These are phyloP conservation scores for Botryotinia convoluta DNA, from an alignment of 2,329 filamentous ascomycete species.

Conservation along the genomic window DNA sequence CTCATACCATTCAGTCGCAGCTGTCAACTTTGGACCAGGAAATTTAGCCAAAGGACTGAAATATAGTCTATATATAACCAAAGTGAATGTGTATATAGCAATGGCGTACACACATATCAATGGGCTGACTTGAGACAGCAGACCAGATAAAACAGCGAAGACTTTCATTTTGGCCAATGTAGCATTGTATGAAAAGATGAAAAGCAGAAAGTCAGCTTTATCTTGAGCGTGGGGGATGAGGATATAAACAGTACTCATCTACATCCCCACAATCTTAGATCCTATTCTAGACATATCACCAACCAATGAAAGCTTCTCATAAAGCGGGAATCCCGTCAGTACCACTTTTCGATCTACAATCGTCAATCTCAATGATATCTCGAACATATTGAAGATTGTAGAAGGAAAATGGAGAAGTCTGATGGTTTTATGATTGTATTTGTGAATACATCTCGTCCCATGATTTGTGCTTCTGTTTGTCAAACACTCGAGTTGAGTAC, in stretches of 20 bases:
- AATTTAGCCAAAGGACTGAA: slow-evolving; percentile 39
- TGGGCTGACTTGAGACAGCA: neutral
- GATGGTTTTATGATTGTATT: neutral
- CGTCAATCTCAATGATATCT: neutral
- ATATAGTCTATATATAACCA: slow-evolving; percentile 35
- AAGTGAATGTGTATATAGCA: slow-evolving; percentile 6
- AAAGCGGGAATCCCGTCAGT: neutral
- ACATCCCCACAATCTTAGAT: neutral
- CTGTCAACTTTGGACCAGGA: slow-evolving; percentile 39
- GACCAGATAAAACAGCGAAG: neutral
- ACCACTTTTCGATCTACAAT: neutral
- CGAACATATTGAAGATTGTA: neutral
- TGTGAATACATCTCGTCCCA: neutral
- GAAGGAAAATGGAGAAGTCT: neutral
- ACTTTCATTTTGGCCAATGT: neutral
- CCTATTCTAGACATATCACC: neutral
- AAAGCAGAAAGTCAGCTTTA: neutral
- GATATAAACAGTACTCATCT: neutral
- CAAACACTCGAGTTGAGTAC: neutral
- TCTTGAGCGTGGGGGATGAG: neutral
- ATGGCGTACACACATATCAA: neutral
- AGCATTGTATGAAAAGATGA: neutral
- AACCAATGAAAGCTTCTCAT: neutral
- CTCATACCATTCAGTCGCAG: slow-evolving; percentile 36
- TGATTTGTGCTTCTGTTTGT: neutral